Evolutionary conservation across 2,329 filamentous ascomycete species (phyloP), one percentile per base, ranked within the genome.

Genomic region (Metarhizium guizhouense): DNA sequence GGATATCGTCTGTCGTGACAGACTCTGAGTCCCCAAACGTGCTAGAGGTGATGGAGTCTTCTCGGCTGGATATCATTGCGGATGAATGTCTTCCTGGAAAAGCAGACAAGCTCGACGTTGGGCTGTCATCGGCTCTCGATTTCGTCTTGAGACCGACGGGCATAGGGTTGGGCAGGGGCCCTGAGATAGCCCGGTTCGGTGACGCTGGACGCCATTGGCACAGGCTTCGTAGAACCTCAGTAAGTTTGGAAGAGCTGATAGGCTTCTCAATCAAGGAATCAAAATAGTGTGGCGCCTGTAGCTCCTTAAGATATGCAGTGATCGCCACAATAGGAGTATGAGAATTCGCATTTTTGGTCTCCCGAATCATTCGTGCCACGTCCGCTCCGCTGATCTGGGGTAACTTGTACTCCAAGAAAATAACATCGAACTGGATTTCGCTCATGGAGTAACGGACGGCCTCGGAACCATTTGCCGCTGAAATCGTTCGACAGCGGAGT

Each of bases 341-440:
- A 0, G 89, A 88, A 68, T 99, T 99, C 57, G 90, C 84, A 68
- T 96, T 96, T 74, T 93, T 94, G 1, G 93, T 96, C 68, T 97
- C 93, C 51, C 94, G 86, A 62, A 99, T 91, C 94, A 99, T 99
- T 38, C 94, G 87, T 52, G 94, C 93, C 56, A 99, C 90, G 68
- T 99, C 94, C 13, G 90, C 88, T 29, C 94, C 94, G 64, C 91
- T 97, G 66, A 97, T 91, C 66, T 95, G 90, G 10, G 94, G 93
- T 49, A 99, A 77, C 68, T 93, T 95, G 74, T 91, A 96, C 72
- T 99, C 94, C 71, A 96, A 93, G 77, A 99, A 94, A 68, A 99
- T 96, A 64, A 96, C 90, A 71, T 99, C 94, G 67, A 97, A 99
- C 67, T 97, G 95, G 67, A 99, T 93, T 67, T 97, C 93, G 66